A percentile compares a stretch with the other conserved stretches of the same genome.
Conservation (phyloP, 805 yeast genomes). For the Helenozyma baotianmanensis region DNA sequence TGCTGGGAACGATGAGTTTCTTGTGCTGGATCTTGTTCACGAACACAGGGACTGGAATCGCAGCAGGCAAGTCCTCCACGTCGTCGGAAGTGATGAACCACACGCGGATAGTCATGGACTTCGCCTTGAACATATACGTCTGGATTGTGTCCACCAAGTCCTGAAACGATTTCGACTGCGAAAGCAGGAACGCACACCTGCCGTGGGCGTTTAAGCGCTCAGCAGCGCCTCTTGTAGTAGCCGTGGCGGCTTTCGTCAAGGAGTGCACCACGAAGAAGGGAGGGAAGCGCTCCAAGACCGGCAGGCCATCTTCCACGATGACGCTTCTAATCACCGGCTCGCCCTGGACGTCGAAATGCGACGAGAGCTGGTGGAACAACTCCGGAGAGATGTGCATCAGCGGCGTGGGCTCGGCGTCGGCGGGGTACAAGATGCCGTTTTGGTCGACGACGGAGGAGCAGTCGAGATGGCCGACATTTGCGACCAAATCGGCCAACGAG, state of each 20-base stretch:
- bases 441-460: slow-evolving; percentile 41
- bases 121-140: slow-evolving; percentile 17
- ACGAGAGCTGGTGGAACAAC: slow-evolving; percentile 40
- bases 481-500: slow-evolving; percentile 23
- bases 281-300: slow-evolving; percentile 32
- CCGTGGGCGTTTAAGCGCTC: too few species aligned
- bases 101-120: slow-evolving; percentile 21
- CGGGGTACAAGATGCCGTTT: slow-evolving; percentile 38
- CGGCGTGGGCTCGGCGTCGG: slow-evolving; percentile 15
- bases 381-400: slow-evolving; percentile 34
- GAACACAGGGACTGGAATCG: slow-evolving; percentile 23
- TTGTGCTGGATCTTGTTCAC: slow-evolving; percentile 26
- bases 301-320: slow-evolving; percentile 23
- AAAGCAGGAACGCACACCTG: slow-evolving; percentile 17
- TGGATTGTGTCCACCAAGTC: slow-evolving; percentile 28
- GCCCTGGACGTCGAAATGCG: slow-evolving; percentile 53
- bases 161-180: slow-evolving; percentile 31
- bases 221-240: too few species aligned
- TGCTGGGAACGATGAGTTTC: slow-evolving; percentile 22
- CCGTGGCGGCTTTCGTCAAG: slow-evolving; percentile 17
- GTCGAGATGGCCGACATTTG: slow-evolving; percentile 44
- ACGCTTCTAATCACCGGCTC: slow-evolving; percentile 31
- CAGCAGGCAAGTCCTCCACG: slow-evolving; percentile 18
- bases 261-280: slow-evolving; percentile 34
- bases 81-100: slow-evolving; percentile 33